Percentiles rank a stretch among this genome's conserved stretches.
These are phyloP conservation scores for Suillus plorans DNA, from an alignment of 768 basidiomycete genomes.

Conservation along the genomic window DNA sequence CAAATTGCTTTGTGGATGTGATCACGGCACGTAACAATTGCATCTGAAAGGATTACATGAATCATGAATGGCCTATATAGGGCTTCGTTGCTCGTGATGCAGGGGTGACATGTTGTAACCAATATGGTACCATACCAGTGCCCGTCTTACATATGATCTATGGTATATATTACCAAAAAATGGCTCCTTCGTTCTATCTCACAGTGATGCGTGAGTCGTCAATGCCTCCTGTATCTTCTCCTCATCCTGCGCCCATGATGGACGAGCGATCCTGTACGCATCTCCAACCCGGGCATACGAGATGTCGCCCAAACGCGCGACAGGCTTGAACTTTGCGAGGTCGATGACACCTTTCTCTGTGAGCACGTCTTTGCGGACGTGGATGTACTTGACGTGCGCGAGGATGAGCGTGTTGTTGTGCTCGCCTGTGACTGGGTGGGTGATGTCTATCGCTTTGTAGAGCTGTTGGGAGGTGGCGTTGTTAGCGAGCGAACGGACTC, in stretches of 20 bases:
- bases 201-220: neutral
- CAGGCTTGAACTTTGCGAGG: no score
- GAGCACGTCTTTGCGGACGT: conserved; percentile 29
- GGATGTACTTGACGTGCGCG: conserved; percentile 39
- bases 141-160: neutral
- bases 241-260: conserved; percentile 22
- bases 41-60: no score
- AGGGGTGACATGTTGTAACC: no score
- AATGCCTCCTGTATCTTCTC: conserved; percentile 14
- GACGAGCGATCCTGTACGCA: conserved; percentile 6
- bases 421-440: conserved; percentile 26
- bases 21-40: no score
- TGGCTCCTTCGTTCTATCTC: neutral
- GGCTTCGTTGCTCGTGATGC: no score
- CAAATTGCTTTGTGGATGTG: no score
- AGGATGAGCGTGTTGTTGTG: conserved; percentile 34
- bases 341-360: no score
- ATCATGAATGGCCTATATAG: no score
- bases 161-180: neutral
- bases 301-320: no score
- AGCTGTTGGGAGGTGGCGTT: conserved; percentile 25
- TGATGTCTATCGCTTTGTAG: conserved; percentile 35
- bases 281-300: no score
- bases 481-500: neutral
- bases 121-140: no score